phyloP scores from a whole-genome alignment of 1,284 basidiomycete genomes.

The Neotropicomus parvogracilis region DNA sequence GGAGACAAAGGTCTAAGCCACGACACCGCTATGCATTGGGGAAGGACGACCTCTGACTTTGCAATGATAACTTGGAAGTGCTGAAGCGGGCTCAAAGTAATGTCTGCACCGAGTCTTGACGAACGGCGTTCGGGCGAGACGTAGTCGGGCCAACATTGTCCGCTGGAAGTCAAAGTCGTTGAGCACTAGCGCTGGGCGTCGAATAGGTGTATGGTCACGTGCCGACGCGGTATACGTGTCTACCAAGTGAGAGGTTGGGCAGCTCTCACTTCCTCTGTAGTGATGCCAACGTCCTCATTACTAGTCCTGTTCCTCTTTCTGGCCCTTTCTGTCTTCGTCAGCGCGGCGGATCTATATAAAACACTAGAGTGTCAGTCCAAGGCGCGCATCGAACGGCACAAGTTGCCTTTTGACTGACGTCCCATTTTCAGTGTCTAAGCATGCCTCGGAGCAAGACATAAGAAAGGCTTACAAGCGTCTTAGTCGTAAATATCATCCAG shows the following conservation, averaged over 20 bases:
- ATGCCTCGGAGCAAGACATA: conserved; percentile 84
- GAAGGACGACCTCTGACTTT: conserved; percentile 44
- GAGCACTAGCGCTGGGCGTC: too few relatives aligned
- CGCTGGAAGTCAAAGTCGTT: conserved; percentile 2
- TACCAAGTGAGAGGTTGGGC: neutral
- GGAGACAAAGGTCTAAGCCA: conserved; percentile 13
- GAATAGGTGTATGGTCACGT: conserved; percentile 27
- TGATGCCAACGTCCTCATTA: conserved; percentile 32
- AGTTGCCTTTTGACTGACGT: conserved; percentile 29
- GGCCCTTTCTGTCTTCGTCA: conserved; percentile 44
- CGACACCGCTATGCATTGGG: neutral
- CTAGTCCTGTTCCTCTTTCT: conserved; percentile 41
- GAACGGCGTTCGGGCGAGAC: conserved; percentile 3
- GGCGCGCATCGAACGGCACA: conserved; percentile 30
- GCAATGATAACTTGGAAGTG: conserved; percentile 29
- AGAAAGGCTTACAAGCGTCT: conserved; percentile 88
- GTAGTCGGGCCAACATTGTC: conserved; percentile 21
- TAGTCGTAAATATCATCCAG: conserved; percentile 88
- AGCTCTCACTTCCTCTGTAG: neutral
- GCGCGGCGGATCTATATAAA: conserved; percentile 74
- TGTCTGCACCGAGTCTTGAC: conserved; percentile 6
- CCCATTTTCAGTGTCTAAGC: conserved; percentile 57
- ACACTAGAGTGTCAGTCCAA: conserved; percentile 63
- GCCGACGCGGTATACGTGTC: conserved; percentile 32
- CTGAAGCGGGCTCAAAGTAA: conserved; percentile 20